Conservation (phyloP, 2,329 filamentous ascomycete genomes). For the Phialophora chinensis region DNA sequence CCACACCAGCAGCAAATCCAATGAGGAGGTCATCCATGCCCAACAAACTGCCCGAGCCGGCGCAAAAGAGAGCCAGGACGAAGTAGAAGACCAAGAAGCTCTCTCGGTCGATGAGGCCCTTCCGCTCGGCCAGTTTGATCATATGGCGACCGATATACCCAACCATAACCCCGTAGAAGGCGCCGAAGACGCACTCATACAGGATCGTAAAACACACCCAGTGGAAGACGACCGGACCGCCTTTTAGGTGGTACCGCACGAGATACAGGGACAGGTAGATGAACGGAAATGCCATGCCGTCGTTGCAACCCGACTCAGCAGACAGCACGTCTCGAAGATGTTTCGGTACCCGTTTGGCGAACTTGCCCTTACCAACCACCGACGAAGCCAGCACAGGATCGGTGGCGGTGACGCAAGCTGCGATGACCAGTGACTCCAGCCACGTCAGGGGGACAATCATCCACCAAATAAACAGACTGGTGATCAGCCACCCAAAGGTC, state of each 20-base stretch:
- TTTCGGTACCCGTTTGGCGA: constrained; percentile 95
- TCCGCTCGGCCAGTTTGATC: constrained; percentile 84
- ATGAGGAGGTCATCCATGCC: constrained; percentile 93
- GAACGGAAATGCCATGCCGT: constrained; percentile 99
- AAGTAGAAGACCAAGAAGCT: constrained; percentile 99
- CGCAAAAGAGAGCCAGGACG: constrained; percentile 91
- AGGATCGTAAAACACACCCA: constrained; percentile 90
- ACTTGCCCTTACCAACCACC: constrained; percentile 98
- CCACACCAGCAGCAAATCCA: constrained; percentile 94
- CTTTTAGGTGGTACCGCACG: constrained; percentile 76
- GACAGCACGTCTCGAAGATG: constrained; percentile 94
- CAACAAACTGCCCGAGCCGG: constrained; percentile 87
- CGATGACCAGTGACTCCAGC: constrained; percentile 85
- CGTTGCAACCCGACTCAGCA: constrained; percentile 97
- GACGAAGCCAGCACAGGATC: constrained; percentile 97
- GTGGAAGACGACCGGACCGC: constrained; percentile 74
- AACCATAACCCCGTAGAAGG: constrained; percentile 82
- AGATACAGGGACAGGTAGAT: constrained; percentile 91
- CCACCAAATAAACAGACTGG: constrained; percentile 94
- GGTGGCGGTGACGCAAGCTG: constrained; percentile 95
- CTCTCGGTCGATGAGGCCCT: constrained; percentile 88
- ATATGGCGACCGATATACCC: constrained; percentile 90
- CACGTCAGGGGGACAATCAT: constrained; percentile 78
- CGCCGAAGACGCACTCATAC: constrained; percentile 95
- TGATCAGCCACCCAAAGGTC: constrained; percentile 85